Evolutionary conservation across 2,329 filamentous ascomycete genomes (phyloP), one percentile per base, ranked within the genome.

Genomic region (Fusarium dlaminii): DNA sequence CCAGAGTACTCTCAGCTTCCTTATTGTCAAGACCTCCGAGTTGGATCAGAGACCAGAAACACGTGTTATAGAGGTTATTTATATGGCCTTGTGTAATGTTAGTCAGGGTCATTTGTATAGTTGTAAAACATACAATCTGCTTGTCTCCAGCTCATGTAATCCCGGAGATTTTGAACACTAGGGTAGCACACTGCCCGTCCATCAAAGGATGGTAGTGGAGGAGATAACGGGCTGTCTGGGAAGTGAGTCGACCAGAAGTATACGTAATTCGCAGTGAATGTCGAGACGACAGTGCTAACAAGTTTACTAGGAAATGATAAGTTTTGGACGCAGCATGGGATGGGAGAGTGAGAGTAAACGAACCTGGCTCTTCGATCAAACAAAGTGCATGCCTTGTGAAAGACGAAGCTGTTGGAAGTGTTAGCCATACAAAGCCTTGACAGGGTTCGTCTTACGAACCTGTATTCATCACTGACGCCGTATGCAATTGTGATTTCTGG

Each of bases 41-140:
- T 73, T 94, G 90, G 29, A 98, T 92, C 78, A 99, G 86, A 2
- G 92, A 87, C 96, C 96, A 99, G 82, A 98, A 98, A 0, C 94
- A 94, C 1, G 96, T 99, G 81, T 99, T 99, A 83, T 98, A 99
- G 9, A 99, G 89, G 79, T 99, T 99, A 82, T 99, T 99, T 78
- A 99, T 97, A 81, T 99, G 96, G 75, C 94, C 94, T 96, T 68
- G 15, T 1, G 20, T 18, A 14, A 17, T 7, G 40, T 81, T 68
- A 79, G 75, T 27, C 61, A 29, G 36, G 6, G 8, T 14, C 20
- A 40, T 9, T 2, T 13, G 22, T 10, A 36, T 6, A n/a, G 18
- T 22, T 5, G 11, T 30, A 20, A 13, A 22, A 83, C 91, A 82
- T 81, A 96, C 96, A 98, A 82, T 99, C 96, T 48, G 94, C 96